Evolutionary conservation across 1,284 basidiomycete genomes (phyloP).

Genomic region (Malassezia slooffiae): DNA sequence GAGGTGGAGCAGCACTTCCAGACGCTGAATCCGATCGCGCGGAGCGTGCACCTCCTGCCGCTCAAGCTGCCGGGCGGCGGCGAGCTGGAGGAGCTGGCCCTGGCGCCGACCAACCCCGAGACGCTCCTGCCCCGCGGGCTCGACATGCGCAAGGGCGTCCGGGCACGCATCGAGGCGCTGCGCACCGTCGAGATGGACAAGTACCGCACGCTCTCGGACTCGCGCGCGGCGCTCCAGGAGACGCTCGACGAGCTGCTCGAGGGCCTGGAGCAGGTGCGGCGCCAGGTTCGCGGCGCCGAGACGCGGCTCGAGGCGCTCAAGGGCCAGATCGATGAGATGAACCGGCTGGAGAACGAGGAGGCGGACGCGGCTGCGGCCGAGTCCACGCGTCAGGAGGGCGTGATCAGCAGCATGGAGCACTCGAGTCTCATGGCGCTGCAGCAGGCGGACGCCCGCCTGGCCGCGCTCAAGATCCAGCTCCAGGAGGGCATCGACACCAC

Average conservation of each 20-base stretch:
- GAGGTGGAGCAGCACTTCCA: constrained; percentile 33
- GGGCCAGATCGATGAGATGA: constrained; percentile 6
- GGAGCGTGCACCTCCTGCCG: constrained; percentile 28
- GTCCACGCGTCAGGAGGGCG: constrained; percentile 8
- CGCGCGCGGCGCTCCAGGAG: constrained; percentile 27
- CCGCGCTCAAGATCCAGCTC: constrained; percentile 7
- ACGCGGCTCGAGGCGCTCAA: constrained; percentile 6
- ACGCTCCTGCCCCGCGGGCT: constrained; percentile 34
- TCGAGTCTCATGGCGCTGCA: constrained; percentile 11
- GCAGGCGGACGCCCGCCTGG: constrained; percentile 12
- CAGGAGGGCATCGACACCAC: constrained; percentile 12
- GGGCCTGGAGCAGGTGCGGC: constrained; percentile 5
- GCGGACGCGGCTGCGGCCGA: constrained; percentile 7
- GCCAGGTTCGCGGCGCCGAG: constrained; percentile 19
- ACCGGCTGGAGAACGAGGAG: constrained; percentile 1
- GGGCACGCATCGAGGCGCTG: constrained; percentile 20
- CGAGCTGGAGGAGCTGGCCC: constrained; percentile 24
- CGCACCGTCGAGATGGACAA: constrained; percentile 21
- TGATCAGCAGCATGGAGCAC: constrained; percentile 12
- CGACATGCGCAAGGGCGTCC: constrained; percentile 24
- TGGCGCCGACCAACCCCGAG: constrained; percentile 20
- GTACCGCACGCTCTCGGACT: constrained; percentile 23
- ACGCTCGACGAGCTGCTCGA: constrained; percentile 21
- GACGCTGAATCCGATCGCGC: constrained; percentile 26
- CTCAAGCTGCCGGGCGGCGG: constrained; percentile 19